phyloP scores from a whole-genome alignment of 257 asterid genomes.

The Galeopsis tetrahit region DNA sequence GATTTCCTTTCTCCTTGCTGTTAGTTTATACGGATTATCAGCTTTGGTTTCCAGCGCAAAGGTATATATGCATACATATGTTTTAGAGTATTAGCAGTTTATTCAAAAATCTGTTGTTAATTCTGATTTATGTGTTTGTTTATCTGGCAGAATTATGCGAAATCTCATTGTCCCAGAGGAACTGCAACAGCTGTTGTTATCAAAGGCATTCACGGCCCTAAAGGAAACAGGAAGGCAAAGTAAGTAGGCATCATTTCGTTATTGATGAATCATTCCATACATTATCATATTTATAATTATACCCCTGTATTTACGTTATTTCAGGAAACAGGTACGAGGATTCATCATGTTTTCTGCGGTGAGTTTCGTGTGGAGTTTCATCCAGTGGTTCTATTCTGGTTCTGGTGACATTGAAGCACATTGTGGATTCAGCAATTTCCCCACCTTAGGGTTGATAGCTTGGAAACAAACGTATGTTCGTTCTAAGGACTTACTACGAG shows the following conservation, averaged over 20 bases:
- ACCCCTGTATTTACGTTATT: neutral
- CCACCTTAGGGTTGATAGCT: constrained; percentile 82
- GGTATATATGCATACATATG: neutral
- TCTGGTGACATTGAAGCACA: constrained; percentile 28
- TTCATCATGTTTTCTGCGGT: constrained; percentile 51
- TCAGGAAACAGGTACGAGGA: constrained; percentile 53
- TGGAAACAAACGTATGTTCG: constrained; percentile 62
- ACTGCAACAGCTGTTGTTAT: constrained; percentile 45
- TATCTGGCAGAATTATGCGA: constrained; percentile 38
- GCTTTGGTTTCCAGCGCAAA: neutral
- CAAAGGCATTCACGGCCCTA: constrained; percentile 43
- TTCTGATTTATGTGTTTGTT: neutral
- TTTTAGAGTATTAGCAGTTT: neutral
- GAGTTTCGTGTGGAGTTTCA: constrained; percentile 49
- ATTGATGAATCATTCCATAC: neutral
- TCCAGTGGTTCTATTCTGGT: constrained; percentile 67
- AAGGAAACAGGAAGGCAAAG: constrained; percentile 40
- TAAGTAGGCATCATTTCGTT: constrained; percentile 21
- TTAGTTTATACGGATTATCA: neutral
- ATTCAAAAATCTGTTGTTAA: neutral
- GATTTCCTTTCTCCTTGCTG: neutral
- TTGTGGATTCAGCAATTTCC: constrained; percentile 65
- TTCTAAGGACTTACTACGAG: neutral
- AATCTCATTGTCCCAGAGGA: constrained; percentile 40
- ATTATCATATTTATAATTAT: neutral